These are phyloP conservation scores for Diaporthe longicolla DNA, from an alignment of 2,329 filamentous ascomycete species.

Conservation along the genomic window DNA sequence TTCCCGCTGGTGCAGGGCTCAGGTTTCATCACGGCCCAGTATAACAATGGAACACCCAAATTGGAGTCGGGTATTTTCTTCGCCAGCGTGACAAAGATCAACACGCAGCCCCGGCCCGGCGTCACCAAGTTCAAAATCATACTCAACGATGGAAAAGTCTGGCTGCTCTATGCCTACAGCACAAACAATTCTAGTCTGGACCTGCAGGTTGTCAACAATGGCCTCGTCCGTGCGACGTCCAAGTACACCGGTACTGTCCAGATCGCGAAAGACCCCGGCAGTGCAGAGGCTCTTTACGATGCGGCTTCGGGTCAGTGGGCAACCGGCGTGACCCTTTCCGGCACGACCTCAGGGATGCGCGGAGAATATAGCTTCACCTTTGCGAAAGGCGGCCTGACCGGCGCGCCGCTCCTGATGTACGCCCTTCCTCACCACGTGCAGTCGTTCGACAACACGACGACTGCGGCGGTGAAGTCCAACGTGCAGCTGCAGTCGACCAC, in stretches of 20 bases:
- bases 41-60: constrained; percentile 77
- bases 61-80: constrained; percentile 84
- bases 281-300: constrained; percentile 80
- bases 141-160: constrained; percentile 79
- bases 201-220: constrained; percentile 77
- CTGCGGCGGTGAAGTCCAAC: constrained; percentile 63
- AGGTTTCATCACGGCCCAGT: constrained; percentile 86
- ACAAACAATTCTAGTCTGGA: constrained; percentile 72
- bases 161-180: constrained; percentile 84
- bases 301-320: constrained; percentile 82
- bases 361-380: constrained; percentile 84
- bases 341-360: constrained; percentile 67
- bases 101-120: constrained; percentile 70
- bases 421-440: constrained; percentile 88
- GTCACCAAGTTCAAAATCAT: constrained; percentile 82
- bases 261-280: constrained; percentile 80
- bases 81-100: constrained; percentile 72
- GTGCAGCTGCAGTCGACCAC: constrained; percentile 83
- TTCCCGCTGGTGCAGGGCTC: constrained; percentile 93
- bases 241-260: constrained; percentile 86
- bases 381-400: constrained; percentile 75
- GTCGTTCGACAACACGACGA: constrained; percentile 75
- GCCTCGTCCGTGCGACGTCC: constrained; percentile 73
- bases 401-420: constrained; percentile 81
- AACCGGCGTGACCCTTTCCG: constrained; percentile 73